Percentiles rank a stretch among this genome's conserved stretches.
Evolutionary conservation across 2,329 filamentous ascomycete genomes (phyloP).

Genomic region (Colletotrichum spinosum): DNA sequence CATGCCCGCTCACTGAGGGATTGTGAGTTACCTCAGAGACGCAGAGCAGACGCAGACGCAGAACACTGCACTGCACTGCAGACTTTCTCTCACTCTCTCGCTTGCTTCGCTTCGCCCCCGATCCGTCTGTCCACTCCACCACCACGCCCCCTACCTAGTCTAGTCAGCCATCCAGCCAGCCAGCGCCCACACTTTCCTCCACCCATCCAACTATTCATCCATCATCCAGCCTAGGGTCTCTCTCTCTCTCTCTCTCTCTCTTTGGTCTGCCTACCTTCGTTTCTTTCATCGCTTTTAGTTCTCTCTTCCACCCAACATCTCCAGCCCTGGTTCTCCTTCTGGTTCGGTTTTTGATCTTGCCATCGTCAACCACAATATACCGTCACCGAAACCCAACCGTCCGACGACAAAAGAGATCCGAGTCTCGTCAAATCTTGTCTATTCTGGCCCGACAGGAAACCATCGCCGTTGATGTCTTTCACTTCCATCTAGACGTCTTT

Average conservation of each 20-base stretch:
- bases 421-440: conserved; percentile 6
- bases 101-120: conserved; percentile 27
- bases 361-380: conserved; percentile 15
- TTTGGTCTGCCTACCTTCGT: conserved; percentile 27
- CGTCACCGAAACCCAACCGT: conserved; percentile 10
- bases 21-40: too few relatives aligned
- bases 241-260: conserved; percentile 10
- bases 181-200: conserved; percentile 23
- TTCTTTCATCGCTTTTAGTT: conserved; percentile 28
- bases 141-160: conserved; percentile 18
- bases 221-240: conserved; percentile 11
- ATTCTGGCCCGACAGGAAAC: conserved; percentile 10
- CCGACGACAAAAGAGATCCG: conserved; percentile 32
- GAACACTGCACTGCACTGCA: too few relatives aligned
- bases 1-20: background rate
- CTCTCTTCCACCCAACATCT: conserved; percentile 29
- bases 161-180: conserved; percentile 1
- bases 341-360: conserved; percentile 4
- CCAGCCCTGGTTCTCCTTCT: conserved; percentile 14
- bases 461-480: conserved; percentile 36
- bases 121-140: conserved; percentile 20
- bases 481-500: conserved; percentile 31
- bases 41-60: too few relatives aligned
- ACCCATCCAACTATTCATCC: conserved; percentile 2
- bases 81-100: conserved; percentile 13